Percentiles rank a stretch among this genome's conserved stretches.
Evolutionary conservation across 2,329 filamentous ascomycete genomes (phyloP).

Genomic region (Chrysoporthe deuterocubensis): DNA sequence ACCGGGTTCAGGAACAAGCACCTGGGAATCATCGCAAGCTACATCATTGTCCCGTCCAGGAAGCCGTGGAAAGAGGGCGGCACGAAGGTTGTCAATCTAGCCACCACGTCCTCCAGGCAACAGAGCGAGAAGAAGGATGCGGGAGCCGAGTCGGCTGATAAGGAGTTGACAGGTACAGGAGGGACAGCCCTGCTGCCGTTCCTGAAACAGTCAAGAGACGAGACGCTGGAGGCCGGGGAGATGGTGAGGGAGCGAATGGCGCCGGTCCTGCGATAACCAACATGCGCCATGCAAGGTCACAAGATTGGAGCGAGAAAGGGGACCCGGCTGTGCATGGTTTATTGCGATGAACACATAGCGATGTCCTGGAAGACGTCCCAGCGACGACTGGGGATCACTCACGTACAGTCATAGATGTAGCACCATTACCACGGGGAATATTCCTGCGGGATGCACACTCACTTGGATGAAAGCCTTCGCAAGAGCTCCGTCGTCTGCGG

Average conservation of each 20-base stretch:
- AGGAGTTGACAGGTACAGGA: conserved; percentile 78
- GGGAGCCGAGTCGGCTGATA: conserved; percentile 37
- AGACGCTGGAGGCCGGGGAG: conserved; percentile 60
- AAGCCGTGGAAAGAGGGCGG: conserved; percentile 35
- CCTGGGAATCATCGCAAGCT: conserved; percentile 86
- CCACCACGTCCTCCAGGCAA: conserved; percentile 24
- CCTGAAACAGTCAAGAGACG: conserved; percentile 84
- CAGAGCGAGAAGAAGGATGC: conserved; percentile 24
- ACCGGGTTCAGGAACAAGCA: conserved; percentile 81
- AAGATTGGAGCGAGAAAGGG: neutral
- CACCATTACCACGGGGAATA: neutral
- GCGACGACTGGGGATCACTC: neutral
- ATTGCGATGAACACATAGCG: neutral
- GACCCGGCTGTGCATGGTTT: neutral
- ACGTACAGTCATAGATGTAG: neutral
- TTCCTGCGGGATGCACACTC: too few relatives aligned
- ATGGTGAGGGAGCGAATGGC: conserved; percentile 25
- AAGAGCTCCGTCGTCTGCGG: too few relatives aligned
- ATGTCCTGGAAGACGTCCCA: neutral
- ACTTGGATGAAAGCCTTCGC: too few relatives aligned
- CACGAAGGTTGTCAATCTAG: conserved; percentile 33
- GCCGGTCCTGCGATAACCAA: conserved; percentile 27
- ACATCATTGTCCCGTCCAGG: conserved; percentile 81
- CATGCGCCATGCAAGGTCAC: neutral
- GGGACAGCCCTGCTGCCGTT: conserved; percentile 89